Evolutionary conservation across 257 asterid species (phyloP).

Genomic region (Solanum appendiculatum): DNA sequence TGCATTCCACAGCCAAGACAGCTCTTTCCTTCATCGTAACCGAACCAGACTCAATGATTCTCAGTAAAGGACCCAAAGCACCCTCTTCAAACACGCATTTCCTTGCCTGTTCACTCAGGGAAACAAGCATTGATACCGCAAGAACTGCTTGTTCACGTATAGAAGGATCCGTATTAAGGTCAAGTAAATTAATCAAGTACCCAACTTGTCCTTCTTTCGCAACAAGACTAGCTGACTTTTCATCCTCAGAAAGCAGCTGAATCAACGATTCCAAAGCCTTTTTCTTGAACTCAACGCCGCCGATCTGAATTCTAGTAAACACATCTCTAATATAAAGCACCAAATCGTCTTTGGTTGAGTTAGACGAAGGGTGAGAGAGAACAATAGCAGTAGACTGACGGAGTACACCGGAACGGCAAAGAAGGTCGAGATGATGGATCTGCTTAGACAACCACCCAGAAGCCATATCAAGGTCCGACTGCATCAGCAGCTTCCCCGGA

Average conservation of each 20-base stretch:
- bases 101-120: constrained; percentile 44
- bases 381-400: constrained; percentile 88
- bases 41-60: constrained; percentile 51
- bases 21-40: constrained; percentile 70
- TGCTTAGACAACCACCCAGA: constrained; percentile 69
- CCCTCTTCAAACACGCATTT: constrained; percentile 85
- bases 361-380: constrained; percentile 58
- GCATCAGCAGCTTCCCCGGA: constrained; percentile 90
- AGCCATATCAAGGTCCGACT: constrained; percentile 95
- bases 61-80: constrained; percentile 72
- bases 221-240: constrained; percentile 45
- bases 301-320: constrained; percentile 85
- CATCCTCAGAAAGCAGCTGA: constrained; percentile 50
- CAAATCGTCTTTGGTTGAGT: constrained; percentile 46
- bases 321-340: constrained; percentile 57
- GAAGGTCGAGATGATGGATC: constrained; percentile 59
- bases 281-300: constrained; percentile 67
- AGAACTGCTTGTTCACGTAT: constrained; percentile 55
- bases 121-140: constrained; percentile 57
- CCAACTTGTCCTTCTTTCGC: constrained; percentile 50
- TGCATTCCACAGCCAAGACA: constrained; percentile 64
- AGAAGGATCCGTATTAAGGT: constrained; percentile 26
- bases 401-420: constrained; percentile 83
- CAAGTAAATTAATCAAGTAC: constrained; percentile 51
- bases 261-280: constrained; percentile 67